Conservation (phyloP, 208 protist species). For the Trichomonas tenax region DNA sequence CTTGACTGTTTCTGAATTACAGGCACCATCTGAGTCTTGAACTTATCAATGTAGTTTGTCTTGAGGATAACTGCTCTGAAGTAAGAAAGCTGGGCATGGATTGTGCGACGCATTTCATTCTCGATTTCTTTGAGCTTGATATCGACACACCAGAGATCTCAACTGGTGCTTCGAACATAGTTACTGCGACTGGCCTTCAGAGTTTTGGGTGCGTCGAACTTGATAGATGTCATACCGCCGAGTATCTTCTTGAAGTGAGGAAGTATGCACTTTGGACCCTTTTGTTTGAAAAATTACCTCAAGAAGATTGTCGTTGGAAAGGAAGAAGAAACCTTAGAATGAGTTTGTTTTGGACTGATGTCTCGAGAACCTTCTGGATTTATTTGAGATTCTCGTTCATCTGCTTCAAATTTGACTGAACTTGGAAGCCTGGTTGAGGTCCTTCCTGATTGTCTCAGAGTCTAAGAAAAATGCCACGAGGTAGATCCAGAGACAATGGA, state of each 20-base stretch:
- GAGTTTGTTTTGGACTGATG: slow-evolving; percentile 72
- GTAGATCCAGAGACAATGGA: slow-evolving; percentile 85
- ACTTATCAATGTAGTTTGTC: slow-evolving; percentile 56
- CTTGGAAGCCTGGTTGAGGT: slow-evolving; percentile 72
- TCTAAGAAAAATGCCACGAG: slow-evolving; percentile 89
- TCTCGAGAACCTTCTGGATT: slow-evolving; percentile 85
- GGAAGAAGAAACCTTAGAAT: slow-evolving; percentile 91
- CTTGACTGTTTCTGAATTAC: slow-evolving; percentile 96
- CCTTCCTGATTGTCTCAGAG: slow-evolving; percentile 84
- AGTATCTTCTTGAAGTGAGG: slow-evolving; percentile 88
- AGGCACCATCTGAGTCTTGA: slow-evolving; percentile 85
- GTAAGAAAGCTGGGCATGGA: slow-evolving; percentile 38
- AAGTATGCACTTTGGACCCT: slow-evolving; percentile 81
- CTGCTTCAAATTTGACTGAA: slow-evolving; percentile 70
- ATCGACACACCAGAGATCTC: slow-evolving; percentile 62
- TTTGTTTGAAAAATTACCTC: slow-evolving; percentile 84
- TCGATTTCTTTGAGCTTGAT: slow-evolving; percentile 83
- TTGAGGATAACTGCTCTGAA: slow-evolving; percentile 58
- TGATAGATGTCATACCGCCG: slow-evolving; percentile 46
- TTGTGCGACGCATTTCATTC: slow-evolving; percentile 69
- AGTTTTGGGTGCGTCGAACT: neutral
- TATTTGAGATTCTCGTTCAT: slow-evolving; percentile 77
- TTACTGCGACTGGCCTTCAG: slow-evolving; percentile 34
- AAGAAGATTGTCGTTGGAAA: slow-evolving; percentile 86
- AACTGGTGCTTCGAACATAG: slow-evolving; percentile 54